Conservation (phyloP, 345 rosid genomes). For the Rhizophora mangle region DNA sequence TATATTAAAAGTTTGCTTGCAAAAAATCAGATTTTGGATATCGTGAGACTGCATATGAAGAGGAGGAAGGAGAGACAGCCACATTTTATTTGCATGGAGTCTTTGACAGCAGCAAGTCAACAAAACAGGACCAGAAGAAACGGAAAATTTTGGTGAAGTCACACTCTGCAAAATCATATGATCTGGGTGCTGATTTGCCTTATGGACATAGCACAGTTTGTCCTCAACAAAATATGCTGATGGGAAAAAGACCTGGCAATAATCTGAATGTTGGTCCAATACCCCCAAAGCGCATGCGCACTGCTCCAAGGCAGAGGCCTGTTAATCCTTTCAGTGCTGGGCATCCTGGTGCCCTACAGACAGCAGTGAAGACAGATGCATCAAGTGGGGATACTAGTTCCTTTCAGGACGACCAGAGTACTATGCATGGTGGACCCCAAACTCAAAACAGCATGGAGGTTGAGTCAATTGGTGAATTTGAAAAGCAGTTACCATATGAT, state of each 20-base stretch:
- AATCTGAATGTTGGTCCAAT: slow-evolving; percentile 58
- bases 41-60: slow-evolving; percentile 54
- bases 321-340: slow-evolving; percentile 59
- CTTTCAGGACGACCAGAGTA: slow-evolving; percentile 90
- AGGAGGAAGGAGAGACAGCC: slow-evolving; percentile 88
- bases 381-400: slow-evolving; percentile 98
- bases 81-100: slow-evolving; percentile 61
- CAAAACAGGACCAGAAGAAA: slow-evolving; percentile 58
- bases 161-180: slow-evolving; percentile 55
- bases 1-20: slow-evolving; percentile 26
- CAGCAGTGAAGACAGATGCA: slow-evolving; percentile 67
- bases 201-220: slow-evolving; percentile 43
- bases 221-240: slow-evolving; percentile 44
- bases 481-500: slow-evolving; percentile 66
- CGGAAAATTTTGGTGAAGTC: slow-evolving; percentile 51
- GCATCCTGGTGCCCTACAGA: slow-evolving; percentile 45
- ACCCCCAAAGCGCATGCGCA: slow-evolving; percentile 90
- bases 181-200: slow-evolving; percentile 55
- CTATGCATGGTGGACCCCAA: slow-evolving; percentile 68
- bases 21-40: slow-evolving; percentile 54
- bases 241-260: slow-evolving; percentile 68
- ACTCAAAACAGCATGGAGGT: slow-evolving; percentile 76
- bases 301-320: slow-evolving; percentile 81
- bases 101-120: slow-evolving; percentile 55
- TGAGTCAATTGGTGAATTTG: slow-evolving; percentile 68